phyloP scores from a whole-genome alignment of 768 basidiomycete species.

The Leucosporidium scottii region DNA sequence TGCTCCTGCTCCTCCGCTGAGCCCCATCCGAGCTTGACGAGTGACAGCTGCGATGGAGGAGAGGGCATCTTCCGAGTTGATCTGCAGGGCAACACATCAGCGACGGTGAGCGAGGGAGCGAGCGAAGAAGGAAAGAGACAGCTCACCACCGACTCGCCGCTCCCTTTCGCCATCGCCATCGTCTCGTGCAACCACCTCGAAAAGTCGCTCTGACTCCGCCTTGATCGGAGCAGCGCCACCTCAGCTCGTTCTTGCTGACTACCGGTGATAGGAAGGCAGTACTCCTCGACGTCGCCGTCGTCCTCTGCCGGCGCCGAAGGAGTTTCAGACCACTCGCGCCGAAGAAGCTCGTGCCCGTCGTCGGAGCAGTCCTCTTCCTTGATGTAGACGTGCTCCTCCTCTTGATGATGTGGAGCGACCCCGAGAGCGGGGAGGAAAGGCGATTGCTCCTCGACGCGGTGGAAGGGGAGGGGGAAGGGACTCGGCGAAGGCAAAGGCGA shows the following conservation, averaged over 20 bases:
- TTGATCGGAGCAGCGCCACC: slow-evolving; percentile 3
- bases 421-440: not conserved
- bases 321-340: no score
- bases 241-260: slow-evolving; percentile 14
- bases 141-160: slow-evolving; percentile 12
- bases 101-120: not conserved
- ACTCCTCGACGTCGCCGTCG: not conserved
- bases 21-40: slow-evolving; percentile 13
- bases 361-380: no score
- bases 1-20: not conserved
- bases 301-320: not conserved
- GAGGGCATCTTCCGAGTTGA: slow-evolving; percentile 20
- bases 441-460: not conserved
- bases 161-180: slow-evolving; percentile 1
- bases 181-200: slow-evolving; percentile 18
- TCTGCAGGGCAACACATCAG: not conserved
- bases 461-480: not conserved
- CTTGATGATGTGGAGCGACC: not conserved
- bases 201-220: slow-evolving; percentile 21
- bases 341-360: no score
- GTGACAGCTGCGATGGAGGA: slow-evolving; percentile 17
- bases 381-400: not conserved
- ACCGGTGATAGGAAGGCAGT: slow-evolving; percentile 4
- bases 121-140: not conserved
- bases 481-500: not conserved